These are phyloP conservation scores for Bacidia gigantensis DNA, from an alignment of 495 filamentous ascomycete genomes.

Conservation along the genomic window DNA sequence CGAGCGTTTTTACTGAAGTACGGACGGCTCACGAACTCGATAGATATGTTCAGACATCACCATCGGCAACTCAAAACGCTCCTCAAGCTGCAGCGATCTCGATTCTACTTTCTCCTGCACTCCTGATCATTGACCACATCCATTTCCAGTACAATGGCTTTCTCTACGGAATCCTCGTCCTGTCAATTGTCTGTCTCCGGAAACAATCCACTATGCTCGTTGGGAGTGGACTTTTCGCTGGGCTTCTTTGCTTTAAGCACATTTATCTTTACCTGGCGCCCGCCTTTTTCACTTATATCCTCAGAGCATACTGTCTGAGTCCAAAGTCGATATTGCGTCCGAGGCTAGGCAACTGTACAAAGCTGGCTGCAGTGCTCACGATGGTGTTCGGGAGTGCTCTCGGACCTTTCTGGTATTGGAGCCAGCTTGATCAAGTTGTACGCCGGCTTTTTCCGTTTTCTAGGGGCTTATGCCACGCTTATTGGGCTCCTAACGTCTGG, in stretches of 20 bases:
- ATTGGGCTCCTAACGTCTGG: constrained; percentile 98
- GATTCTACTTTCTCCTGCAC: constrained; percentile 77
- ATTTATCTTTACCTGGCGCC: constrained; percentile 96
- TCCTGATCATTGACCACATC: constrained; percentile 96
- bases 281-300: constrained; percentile 87
- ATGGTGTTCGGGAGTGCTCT: constrained; percentile 72
- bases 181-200: constrained; percentile 71
- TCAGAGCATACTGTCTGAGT: constrained; percentile 79
- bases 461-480: constrained; percentile 85
- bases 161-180: constrained; percentile 76
- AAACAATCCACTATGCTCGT: constrained; percentile 60
- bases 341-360: constrained; percentile 61
- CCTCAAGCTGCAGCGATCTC: constrained; percentile 80
- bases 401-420: constrained; percentile 74
- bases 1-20: not conserved
- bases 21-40: not conserved
- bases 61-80: constrained; percentile 50
- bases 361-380: constrained; percentile 61
- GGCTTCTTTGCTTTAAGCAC: constrained; percentile 84
- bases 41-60: constrained; percentile 59
- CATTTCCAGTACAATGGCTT: constrained; percentile 99
- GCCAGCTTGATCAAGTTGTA: constrained; percentile 77
- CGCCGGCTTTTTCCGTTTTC: constrained; percentile 87
- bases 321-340: constrained; percentile 62
- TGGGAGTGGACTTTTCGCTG: constrained; percentile 72